A percentile compares a stretch with the other conserved stretches of the same genome.
phyloP scores from a whole-genome alignment of 2,329 filamentous ascomycete species.

The Sordariomycetes sp. region DNA sequence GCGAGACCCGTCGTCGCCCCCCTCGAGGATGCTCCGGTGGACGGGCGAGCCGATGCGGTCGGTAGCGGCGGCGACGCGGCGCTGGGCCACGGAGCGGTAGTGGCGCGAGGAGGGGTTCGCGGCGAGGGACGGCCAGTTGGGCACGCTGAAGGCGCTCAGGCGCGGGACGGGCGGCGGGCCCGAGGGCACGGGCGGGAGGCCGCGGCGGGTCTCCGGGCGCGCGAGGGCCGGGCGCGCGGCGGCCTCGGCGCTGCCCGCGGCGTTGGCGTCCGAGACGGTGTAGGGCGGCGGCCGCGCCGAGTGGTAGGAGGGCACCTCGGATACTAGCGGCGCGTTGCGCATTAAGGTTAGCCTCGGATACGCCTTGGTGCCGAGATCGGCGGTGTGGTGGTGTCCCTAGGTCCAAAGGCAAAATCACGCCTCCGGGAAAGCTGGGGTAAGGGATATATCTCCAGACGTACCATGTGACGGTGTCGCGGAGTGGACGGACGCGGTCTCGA shows the following conservation, averaged over 20 bases:
- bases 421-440: background rate
- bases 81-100: constrained; percentile 53
- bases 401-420: background rate
- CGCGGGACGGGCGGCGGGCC: constrained; percentile 25
- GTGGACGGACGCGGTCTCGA: constrained; percentile 56
- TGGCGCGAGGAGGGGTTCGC: constrained; percentile 46
- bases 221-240: constrained; percentile 8
- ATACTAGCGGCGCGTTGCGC: constrained; percentile 28
- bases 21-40: constrained; percentile 19
- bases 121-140: constrained; percentile 45
- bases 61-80: constrained; percentile 40
- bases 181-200: constrained; percentile 15
- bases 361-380: background rate
- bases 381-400: background rate
- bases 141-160: constrained; percentile 43
- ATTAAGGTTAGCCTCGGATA: background rate
- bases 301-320: constrained; percentile 55
- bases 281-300: constrained; percentile 33
- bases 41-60: constrained; percentile 17
- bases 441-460: constrained; percentile 27
- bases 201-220: constrained; percentile 13
- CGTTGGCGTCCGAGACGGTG: constrained; percentile 14
- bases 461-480: constrained; percentile 60
- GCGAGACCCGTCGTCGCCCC: constrained; percentile 9
- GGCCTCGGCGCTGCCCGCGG: constrained; percentile 8